phyloP scores from a whole-genome alignment of 768 basidiomycete genomes.

The Leccinum ochraceum region DNA sequence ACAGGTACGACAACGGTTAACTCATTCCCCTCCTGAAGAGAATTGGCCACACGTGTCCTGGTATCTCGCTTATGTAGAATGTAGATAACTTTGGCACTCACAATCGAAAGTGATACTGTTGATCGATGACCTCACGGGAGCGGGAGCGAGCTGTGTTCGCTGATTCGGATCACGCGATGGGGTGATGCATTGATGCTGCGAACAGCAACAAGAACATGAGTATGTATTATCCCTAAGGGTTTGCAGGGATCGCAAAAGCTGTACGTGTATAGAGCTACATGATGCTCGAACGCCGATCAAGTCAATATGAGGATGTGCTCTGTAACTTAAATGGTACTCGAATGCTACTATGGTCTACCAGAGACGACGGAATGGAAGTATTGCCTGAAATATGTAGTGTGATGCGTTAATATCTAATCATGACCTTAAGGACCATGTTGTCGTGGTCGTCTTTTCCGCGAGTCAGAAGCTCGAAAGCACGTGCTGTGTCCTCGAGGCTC shows the following conservation, averaged over 20 bases:
- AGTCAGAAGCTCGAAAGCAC: constrained; percentile 82
- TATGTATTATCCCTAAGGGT: constrained; percentile 4
- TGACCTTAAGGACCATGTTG: constrained; percentile 85
- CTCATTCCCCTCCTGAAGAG: constrained; percentile 8
- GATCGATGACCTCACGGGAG: constrained; percentile 17
- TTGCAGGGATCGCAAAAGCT: constrained; percentile 10
- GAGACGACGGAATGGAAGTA: constrained; percentile 5
- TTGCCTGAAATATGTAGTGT: constrained; percentile 2
- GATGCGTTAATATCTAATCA: constrained; percentile 67
- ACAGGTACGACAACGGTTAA: constrained; percentile 12
- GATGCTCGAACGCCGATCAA: constrained; percentile 13
- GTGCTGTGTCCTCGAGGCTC: constrained; percentile 58
- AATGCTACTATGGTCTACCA: constrained; percentile 12
- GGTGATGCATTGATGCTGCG: background rate
- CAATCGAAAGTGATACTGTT: background rate
- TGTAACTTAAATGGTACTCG: constrained; percentile 15
- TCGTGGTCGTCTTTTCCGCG: constrained; percentile 79
- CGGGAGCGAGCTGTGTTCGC: background rate
- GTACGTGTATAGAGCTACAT: constrained; percentile 28
- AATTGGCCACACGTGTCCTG: constrained; percentile 8
- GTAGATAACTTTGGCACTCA: constrained; percentile 5
- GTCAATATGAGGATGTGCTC: constrained; percentile 11
- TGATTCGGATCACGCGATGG: background rate
- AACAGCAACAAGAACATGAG: constrained; percentile 1
- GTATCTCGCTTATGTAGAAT: constrained; percentile 8